Evolutionary conservation across 1,139 yeast species (phyloP).

Genomic region (Magnusiomyces fungicola): DNA sequence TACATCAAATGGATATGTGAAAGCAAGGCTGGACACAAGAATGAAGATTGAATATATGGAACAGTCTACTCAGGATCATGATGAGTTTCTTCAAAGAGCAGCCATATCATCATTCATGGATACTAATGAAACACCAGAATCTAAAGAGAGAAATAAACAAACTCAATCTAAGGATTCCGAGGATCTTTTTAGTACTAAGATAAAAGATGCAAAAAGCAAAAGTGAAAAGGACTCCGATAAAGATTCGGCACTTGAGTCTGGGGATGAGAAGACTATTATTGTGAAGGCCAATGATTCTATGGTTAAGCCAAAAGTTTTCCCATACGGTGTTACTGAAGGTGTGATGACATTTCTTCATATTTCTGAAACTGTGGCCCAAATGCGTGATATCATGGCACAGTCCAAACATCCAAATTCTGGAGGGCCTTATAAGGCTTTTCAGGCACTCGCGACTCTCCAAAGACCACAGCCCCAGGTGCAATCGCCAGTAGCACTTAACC

Average conservation of each 20-base stretch:
- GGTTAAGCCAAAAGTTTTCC: slow-evolving; percentile 14
- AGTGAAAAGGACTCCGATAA: background rate
- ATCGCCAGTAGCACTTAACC: background rate
- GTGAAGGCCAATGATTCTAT: background rate
- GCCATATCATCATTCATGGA: slow-evolving; percentile 1
- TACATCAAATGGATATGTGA: slow-evolving; percentile 51
- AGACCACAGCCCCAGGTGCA: slow-evolving; percentile 6
- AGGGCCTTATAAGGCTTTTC: slow-evolving; percentile 58
- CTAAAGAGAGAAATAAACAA: background rate
- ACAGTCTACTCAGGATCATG: slow-evolving; percentile 42
- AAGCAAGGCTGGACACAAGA: slow-evolving; percentile 53
- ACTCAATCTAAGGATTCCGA: background rate
- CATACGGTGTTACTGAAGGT: slow-evolving; percentile 56
- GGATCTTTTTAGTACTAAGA: background rate
- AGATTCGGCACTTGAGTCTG: too few species aligned
- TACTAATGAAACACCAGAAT: background rate
- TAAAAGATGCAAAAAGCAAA: too few species aligned
- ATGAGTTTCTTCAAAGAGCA: slow-evolving; percentile 18
- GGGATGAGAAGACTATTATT: background rate
- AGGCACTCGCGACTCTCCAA: slow-evolving; percentile 30
- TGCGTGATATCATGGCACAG: slow-evolving; percentile 57
- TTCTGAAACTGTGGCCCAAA: slow-evolving; percentile 66
- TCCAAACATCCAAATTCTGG: slow-evolving; percentile 38
- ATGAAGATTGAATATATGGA: slow-evolving; percentile 69
- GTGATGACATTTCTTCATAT: slow-evolving; percentile 67